Base-by-base conservation (phyloP, 2,329 filamentous ascomycete genomes). In the Colletotrichum tofieldiae region DNA sequence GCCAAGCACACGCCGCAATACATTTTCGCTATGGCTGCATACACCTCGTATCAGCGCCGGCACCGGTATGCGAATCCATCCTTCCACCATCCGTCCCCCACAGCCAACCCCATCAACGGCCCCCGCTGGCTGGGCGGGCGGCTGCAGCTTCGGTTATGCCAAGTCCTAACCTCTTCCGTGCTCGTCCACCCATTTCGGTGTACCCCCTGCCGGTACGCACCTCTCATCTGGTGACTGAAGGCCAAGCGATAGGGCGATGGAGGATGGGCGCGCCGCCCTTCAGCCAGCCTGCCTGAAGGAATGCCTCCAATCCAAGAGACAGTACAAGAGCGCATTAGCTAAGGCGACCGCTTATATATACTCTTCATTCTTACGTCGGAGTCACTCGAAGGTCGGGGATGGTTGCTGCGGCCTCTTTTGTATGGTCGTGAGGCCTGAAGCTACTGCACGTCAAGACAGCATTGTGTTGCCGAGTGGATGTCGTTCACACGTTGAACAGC, bases 361-460 rank as follows among this genome's bases (percentile, higher is more conserved):
- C 6, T 32, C 37, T 41, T 29, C 12, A 32, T 23, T 14, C 6
- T 41, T 43, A 12, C 32, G 37, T 61, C 37, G 14, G 51, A 14
- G 12, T 16, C n/a, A 29, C 9, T 58, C 20, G 14, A 37, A 58
- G n/a, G 16, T 26, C 23, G n/a, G 14, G 26, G 14, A 29, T 47
- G 29, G 49, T 47, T 47, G 39, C 49, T 26, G 41, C 18, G 39
- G 20, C 26, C 20, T 43, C n/a, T 35, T 45, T 55, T 49, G 49
- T 39, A 63, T 55, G 65, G 65, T 23, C 26, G 18, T 6, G 49
- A 5, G 26, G 6, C 29, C 61, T 49, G 49, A n/a, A 39, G 41
- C 65, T 63, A 62, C 65, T 67, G 65, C 65, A 55, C 39, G 49
- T 63, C 56, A 63, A 52, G 51, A 45, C 56, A 20, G 45, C 16